Conservation (phyloP, 2,329 filamentous ascomycete genomes). For the Diaporthe humulicola region DNA sequence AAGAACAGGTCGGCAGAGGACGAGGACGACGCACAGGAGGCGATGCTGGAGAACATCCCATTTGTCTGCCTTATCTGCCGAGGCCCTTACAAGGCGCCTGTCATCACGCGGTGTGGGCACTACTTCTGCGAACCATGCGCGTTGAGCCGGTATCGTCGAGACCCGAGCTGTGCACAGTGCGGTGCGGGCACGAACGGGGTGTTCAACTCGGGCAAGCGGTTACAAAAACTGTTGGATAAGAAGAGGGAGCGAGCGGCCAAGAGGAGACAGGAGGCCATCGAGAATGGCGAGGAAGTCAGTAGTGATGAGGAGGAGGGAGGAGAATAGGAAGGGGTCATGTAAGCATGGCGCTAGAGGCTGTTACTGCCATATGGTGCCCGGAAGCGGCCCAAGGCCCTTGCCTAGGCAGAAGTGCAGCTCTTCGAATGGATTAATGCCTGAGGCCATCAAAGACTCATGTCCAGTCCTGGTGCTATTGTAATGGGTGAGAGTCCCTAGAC, state of each 20-base stretch:
- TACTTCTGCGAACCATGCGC: constrained; percentile 97
- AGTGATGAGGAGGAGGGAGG: constrained; percentile 56
- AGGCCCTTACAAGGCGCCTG: constrained; percentile 80
- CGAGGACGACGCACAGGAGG: constrained; percentile 71
- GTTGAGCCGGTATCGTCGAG: constrained; percentile 86
- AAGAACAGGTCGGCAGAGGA: constrained; percentile 49
- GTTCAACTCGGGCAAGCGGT: constrained; percentile 87
- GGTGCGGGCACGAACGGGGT: constrained; percentile 88
- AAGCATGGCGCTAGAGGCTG: not conserved
- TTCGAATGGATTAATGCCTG: not conserved
- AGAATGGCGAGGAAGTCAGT: constrained; percentile 63
- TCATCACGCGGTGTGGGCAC: constrained; percentile 92
- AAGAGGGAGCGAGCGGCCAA: constrained; percentile 74
- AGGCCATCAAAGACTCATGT: not conserved
- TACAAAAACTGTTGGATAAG: constrained; percentile 84
- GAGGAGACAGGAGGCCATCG: constrained; percentile 66
- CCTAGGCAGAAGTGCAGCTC: not conserved
- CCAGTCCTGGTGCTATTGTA: not conserved
- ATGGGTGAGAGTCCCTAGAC: not conserved
- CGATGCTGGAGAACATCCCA: constrained; percentile 84
- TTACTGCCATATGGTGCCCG: not conserved
- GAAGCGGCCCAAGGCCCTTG: not conserved
- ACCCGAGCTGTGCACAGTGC: constrained; percentile 88
- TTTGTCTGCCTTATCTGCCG: constrained; percentile 92
- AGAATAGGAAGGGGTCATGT: not conserved